Evolutionary conservation across 768 basidiomycete genomes (phyloP).

Genomic region (Phylloporus arenicola): DNA sequence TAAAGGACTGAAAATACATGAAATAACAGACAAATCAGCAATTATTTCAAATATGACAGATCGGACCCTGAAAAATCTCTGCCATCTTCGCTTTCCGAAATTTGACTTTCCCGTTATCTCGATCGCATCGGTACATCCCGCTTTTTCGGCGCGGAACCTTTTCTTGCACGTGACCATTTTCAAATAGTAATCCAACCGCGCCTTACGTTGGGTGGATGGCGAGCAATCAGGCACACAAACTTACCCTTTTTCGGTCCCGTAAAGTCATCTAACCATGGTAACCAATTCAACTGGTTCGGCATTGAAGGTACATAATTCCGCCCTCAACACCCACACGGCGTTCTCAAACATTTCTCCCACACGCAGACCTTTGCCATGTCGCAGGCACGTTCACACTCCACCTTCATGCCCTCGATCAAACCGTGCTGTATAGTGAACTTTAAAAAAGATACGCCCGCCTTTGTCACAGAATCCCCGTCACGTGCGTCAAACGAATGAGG

Average conservation of each 20-base stretch:
- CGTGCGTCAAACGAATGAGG: not conserved
- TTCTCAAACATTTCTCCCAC: slow-evolving; percentile 25
- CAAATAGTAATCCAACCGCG: not conserved
- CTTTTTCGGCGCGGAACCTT: slow-evolving; percentile 30
- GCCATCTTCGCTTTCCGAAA: slow-evolving; percentile 18
- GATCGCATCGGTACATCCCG: slow-evolving; percentile 31
- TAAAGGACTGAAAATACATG: slow-evolving; percentile 25
- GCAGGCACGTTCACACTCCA: slow-evolving; percentile 30
- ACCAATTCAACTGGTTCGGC: no score
- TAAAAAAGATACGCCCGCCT: slow-evolving; percentile 5
- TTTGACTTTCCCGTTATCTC: slow-evolving; percentile 32
- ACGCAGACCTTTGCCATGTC: slow-evolving; percentile 16
- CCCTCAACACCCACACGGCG: slow-evolving; percentile 10
- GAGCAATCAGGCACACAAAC: slow-evolving; percentile 24
- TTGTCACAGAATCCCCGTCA: not conserved
- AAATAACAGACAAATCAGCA: slow-evolving; percentile 20
- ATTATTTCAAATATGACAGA: slow-evolving; percentile 26
- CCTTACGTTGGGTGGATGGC: not conserved
- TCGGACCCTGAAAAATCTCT: slow-evolving; percentile 33
- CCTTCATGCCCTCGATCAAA: slow-evolving; percentile 3
- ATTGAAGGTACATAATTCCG: no score
- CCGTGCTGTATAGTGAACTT: slow-evolving; percentile 19
- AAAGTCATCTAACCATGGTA: slow-evolving; percentile 24
- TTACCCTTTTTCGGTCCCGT: slow-evolving; percentile 32
- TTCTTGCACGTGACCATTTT: slow-evolving; percentile 10